Evolutionary conservation across 2,329 filamentous ascomycete genomes (phyloP), one percentile per base, ranked within the genome.

Genomic region (Pseudopyrenochaeta lycopersici): DNA sequence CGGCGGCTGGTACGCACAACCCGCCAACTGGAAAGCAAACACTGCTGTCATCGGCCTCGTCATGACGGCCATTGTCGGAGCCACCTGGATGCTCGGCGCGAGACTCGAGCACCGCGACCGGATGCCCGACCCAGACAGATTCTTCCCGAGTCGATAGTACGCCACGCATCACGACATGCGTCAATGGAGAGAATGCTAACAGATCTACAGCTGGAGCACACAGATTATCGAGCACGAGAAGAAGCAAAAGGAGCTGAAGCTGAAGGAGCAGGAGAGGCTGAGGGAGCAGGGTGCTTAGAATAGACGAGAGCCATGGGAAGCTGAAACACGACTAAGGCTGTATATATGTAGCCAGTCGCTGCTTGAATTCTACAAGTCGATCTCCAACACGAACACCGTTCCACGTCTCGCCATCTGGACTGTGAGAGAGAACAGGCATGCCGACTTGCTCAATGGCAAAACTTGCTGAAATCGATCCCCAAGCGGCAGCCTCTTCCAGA

Each of bases 1-100:
- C 63, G 95, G 95, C 85, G 95, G 95, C 80, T 99, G 95, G 95
- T 99, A 99, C 80, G 82, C 89, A 49, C 94, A 96, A 77, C 95
- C 95, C 48, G 83, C 85, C 66, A 99, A 99, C 84, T 99, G 95
- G 95, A 95, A 90, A 77, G 81, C 82, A 71, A 99, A 99, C 83
- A 99, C 95, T 4, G 84, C 89, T 49, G 82, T 95, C 64, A 87
- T 92, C 74, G 85, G 85, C 55, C 84, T 81, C 42, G 84, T 89
- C 50, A 81, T 95, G 46, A 63, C 89, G 63, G 88, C 90, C 60
- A 83, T 96, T 63, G 82, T 84, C 53, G 88, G 84, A 44, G 78
- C 89, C 68, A 84, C 83, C 57, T 94, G 87, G 84, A 90, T 83
- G 70, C 77, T 89, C 67, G 92, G 90, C 73, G 89, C 91, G 33